Evolutionary conservation across 768 basidiomycete species (phyloP).

Genomic region (Tephrocybe rancida): DNA sequence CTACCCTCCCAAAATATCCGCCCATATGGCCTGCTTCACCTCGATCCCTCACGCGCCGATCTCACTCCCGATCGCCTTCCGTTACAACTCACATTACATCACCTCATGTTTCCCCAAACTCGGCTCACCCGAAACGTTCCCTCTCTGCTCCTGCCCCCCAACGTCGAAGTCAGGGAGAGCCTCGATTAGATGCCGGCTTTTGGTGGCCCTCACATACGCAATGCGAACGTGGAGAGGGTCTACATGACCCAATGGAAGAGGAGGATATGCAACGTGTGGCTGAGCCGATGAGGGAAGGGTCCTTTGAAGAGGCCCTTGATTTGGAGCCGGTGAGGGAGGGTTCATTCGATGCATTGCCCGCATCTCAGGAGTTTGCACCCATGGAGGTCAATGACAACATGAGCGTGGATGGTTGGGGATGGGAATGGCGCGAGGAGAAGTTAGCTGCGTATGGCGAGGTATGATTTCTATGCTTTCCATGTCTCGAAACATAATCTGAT

Average conservation of each 20-base stretch:
- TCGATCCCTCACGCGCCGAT: background rate
- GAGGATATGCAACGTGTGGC: no score
- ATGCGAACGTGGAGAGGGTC: no score
- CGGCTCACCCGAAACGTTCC: conserved; percentile 69
- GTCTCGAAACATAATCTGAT: no score
- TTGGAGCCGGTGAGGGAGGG: conserved; percentile 14
- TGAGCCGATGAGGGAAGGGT: background rate
- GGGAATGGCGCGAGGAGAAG: background rate
- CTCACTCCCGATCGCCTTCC: conserved; percentile 7
- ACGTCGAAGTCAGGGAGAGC: background rate
- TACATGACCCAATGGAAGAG: no score
- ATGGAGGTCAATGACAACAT: background rate
- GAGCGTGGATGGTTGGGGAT: background rate
- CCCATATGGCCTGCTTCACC: background rate
- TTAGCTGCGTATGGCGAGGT: background rate
- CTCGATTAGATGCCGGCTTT: conserved; percentile 6
- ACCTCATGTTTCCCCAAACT: no score
- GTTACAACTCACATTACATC: conserved; percentile 15
- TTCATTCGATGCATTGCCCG: conserved; percentile 8
- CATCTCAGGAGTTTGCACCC: background rate
- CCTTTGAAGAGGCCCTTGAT: background rate
- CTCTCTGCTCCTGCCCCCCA: conserved; percentile 51
- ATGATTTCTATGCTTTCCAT: background rate
- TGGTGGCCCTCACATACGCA: conserved; percentile 12
- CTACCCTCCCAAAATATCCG: background rate